Percentiles rank a stretch among this genome's conserved stretches.
phyloP scores from a whole-genome alignment of 1,139 yeast genomes.

The Zygoascus sp. region DNA sequence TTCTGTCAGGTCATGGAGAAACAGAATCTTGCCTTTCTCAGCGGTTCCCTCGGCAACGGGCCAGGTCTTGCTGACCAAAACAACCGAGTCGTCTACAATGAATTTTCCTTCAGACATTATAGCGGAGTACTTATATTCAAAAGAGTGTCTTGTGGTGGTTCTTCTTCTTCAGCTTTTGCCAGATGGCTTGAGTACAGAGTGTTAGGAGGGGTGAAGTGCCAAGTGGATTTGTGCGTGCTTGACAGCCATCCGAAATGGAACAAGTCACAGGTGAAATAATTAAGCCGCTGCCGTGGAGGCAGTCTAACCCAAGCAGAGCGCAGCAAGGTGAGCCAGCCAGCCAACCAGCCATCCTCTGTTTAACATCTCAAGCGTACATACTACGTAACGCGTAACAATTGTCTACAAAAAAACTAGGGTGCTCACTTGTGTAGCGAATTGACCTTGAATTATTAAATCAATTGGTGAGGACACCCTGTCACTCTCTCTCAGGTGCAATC shows the following conservation, averaged over 20 bases:
- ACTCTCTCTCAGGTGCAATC: no score
- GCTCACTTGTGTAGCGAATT: no score
- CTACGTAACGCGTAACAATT: no score
- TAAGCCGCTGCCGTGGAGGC: background rate
- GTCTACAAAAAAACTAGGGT: no score
- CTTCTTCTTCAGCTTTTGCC: no score
- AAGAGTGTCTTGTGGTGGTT: background rate
- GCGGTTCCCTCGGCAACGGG: background rate
- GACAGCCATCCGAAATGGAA: background rate
- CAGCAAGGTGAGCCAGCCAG: no score
- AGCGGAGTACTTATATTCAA: background rate
- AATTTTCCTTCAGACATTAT: constrained; percentile 7
- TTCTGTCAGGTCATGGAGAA: constrained; percentile 57
- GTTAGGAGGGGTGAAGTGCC: background rate
- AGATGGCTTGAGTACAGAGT: no score
- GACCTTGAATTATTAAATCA: no score
- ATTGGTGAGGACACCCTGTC: no score
- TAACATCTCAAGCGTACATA: background rate
- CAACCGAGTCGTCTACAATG: constrained; percentile 8
- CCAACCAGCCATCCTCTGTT: no score
- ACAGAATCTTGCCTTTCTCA: constrained; percentile 51
- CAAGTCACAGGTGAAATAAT: background rate
- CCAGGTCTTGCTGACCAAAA: constrained; percentile 8
- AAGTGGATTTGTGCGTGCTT: no score
- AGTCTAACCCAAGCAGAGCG: background rate